A percentile compares a stretch with the other conserved stretches of the same genome.
phyloP scores from a whole-genome alignment of 352 stramenopile genomes.

The Globisporangium irregulare region DNA sequence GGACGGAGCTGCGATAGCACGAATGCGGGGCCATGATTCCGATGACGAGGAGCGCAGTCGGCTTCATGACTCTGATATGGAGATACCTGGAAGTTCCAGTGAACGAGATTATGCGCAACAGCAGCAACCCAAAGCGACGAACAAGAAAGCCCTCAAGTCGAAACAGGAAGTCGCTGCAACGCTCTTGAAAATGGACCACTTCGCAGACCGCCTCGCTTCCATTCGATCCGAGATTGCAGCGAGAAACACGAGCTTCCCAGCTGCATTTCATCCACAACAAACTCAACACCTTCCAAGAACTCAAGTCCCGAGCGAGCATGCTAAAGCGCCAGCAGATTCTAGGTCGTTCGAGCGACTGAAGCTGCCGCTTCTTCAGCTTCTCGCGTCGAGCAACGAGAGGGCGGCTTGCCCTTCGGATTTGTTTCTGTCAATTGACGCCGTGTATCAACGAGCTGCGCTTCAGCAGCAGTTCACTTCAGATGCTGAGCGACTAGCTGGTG shows the following conservation, averaged over 20 bases:
- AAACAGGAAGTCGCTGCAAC: constrained; percentile 21
- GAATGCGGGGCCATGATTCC: neutral
- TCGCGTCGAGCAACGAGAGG: constrained; percentile 16
- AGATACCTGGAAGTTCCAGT: neutral
- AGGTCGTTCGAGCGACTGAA: constrained; percentile 21
- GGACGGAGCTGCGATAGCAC: neutral
- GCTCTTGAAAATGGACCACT: constrained; percentile 41
- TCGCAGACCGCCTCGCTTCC: constrained; percentile 36
- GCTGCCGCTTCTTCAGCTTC: constrained; percentile 33
- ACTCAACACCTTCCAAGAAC: neutral
- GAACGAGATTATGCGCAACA: neutral
- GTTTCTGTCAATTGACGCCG: constrained; percentile 33
- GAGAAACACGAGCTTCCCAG: neutral
- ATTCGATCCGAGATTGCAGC: constrained; percentile 40
- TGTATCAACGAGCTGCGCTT: constrained; percentile 28
- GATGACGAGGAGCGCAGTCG: constrained; percentile 13
- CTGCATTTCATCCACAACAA: neutral
- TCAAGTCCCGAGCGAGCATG: neutral
- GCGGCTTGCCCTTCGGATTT: constrained; percentile 22
- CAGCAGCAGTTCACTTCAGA: constrained; percentile 35
- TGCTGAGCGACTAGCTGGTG: constrained; percentile 21
- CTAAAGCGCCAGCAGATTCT: neutral
- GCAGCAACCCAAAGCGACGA: neutral
- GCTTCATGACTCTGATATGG: neutral
- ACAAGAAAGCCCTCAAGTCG: neutral